Conservation (phyloP, 2,329 filamentous ascomycete genomes). For the Botrytis aclada region DNA sequence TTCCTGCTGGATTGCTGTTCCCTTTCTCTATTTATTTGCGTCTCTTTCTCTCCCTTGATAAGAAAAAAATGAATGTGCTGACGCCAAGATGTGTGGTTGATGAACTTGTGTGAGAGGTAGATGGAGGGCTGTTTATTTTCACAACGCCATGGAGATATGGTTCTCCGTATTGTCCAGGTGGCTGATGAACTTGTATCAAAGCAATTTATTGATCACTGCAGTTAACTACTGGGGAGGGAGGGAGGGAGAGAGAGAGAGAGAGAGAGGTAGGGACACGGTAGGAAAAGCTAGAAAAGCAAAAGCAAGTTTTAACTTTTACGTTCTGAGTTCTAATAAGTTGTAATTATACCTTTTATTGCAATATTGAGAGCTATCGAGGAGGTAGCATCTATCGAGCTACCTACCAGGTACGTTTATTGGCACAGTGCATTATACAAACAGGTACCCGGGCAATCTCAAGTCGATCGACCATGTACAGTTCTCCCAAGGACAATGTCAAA, state of each 20-base stretch:
- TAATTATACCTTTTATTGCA: background rate
- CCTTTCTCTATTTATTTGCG: background rate
- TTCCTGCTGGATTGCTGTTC: background rate
- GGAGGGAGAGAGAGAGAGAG: too few species aligned
- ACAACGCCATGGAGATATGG: background rate
- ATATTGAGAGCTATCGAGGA: background rate
- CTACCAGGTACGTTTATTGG: background rate
- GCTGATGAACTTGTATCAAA: background rate
- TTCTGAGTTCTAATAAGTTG: background rate
- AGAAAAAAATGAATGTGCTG: slow-evolving; percentile 14
- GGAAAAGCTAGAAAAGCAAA: background rate
- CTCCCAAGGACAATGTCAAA: background rate
- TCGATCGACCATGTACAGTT: background rate
- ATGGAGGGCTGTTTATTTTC: background rate
- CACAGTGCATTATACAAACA: background rate
- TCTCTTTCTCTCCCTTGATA: background rate
- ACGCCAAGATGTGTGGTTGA: background rate
- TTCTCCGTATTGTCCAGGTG: background rate
- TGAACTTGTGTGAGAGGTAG: background rate
- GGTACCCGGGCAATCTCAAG: background rate
- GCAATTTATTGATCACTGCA: background rate
- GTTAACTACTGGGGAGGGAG: background rate
- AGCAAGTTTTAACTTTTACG: background rate
- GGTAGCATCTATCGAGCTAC: background rate
- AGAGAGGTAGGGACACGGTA: background rate